A percentile compares a stretch with the other conserved stretches of the same genome.
Evolutionary conservation across 495 filamentous ascomycete genomes (phyloP).

Genomic region (Ramalina peruviana): DNA sequence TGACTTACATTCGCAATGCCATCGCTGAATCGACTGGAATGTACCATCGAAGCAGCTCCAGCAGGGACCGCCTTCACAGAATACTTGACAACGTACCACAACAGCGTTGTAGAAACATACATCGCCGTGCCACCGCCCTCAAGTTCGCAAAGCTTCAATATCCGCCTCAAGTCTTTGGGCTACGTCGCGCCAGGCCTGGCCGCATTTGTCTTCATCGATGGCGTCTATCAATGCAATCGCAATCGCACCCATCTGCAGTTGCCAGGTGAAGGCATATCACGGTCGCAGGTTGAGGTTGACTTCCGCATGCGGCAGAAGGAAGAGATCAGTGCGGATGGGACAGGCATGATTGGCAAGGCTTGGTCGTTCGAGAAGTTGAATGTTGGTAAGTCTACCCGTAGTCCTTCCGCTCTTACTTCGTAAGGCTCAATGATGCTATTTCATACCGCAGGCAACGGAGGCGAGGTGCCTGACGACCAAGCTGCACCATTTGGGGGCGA

Average conservation of each 20-base stretch:
- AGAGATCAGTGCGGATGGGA: slow-evolving; percentile 20
- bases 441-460: not conserved
- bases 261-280: slow-evolving; percentile 7
- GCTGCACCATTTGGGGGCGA: slow-evolving; percentile 18
- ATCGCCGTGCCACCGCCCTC: slow-evolving; percentile 24
- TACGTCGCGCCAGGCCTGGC: slow-evolving; percentile 34
- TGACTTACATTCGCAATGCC: slow-evolving; percentile 25
- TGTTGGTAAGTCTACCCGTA: slow-evolving; percentile 17
- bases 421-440: not conserved
- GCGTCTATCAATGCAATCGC: slow-evolving; percentile 35
- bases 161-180: slow-evolving; percentile 25
- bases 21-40: slow-evolving; percentile 29
- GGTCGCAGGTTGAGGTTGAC: slow-evolving; percentile 19
- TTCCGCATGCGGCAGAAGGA: slow-evolving; percentile 33
- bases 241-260: slow-evolving; percentile 24
- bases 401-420: no score
- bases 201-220: slow-evolving; percentile 37
- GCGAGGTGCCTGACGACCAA: not conserved
- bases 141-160: slow-evolving; percentile 20
- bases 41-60: slow-evolving; percentile 25
- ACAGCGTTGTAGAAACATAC: slow-evolving; percentile 32
- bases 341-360: slow-evolving; percentile 23
- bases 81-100: slow-evolving; percentile 27
- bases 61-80: slow-evolving; percentile 25
- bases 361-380: slow-evolving; percentile 32